Percentiles rank a stretch among this genome's conserved stretches.
Conservation (phyloP, 805 yeast genomes). For the Maudiozyma bulderi region DNA sequence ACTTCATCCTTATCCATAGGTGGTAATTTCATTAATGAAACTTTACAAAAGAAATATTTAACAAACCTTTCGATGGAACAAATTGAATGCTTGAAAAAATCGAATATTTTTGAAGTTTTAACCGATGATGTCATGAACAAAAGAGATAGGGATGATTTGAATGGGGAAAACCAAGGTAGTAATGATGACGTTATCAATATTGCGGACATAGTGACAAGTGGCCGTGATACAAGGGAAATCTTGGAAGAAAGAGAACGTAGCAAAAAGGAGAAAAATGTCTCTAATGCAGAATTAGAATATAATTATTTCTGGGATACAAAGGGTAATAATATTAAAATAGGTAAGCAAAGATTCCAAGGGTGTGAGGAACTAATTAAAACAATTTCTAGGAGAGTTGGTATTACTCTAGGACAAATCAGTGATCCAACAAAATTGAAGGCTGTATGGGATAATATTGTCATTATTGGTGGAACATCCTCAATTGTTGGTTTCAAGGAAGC, state of each 20-base stretch:
- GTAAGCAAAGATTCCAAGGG: slow-evolving; percentile 85
- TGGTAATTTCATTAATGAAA: slow-evolving; percentile 51
- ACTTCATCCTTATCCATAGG: slow-evolving; percentile 45
- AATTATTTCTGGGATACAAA: slow-evolving; percentile 57
- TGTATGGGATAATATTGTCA: slow-evolving; percentile 72
- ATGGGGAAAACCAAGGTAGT: slow-evolving; percentile 10
- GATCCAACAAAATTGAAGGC: slow-evolving; percentile 68
- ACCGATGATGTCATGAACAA: slow-evolving; percentile 54
- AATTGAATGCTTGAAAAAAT: slow-evolving; percentile 64
- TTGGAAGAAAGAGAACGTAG: slow-evolving; percentile 52
- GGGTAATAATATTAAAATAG: slow-evolving; percentile 56
- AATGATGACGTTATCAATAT: slow-evolving; percentile 73
- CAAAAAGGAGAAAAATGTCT: slow-evolving; percentile 28
- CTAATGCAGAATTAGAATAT: slow-evolving; percentile 63
- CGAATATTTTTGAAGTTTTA: slow-evolving; percentile 71
- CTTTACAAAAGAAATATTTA: slow-evolving; percentile 37
- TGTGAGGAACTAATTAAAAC: slow-evolving; percentile 46
- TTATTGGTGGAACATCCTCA: slow-evolving; percentile 68
- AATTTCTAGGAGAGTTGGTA: slow-evolving; percentile 46
- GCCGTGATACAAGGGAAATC: slow-evolving; percentile 55
- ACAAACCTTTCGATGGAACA: slow-evolving; percentile 50
- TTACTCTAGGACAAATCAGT: slow-evolving; percentile 45
- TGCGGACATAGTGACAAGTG: slow-evolving; percentile 79
- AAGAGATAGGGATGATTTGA: slow-evolving; percentile 37
- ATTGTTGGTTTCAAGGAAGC: slow-evolving; percentile 73